phyloP scores from a whole-genome alignment of 2,329 filamentous ascomycete genomes.

The Xylogone sp. region DNA sequence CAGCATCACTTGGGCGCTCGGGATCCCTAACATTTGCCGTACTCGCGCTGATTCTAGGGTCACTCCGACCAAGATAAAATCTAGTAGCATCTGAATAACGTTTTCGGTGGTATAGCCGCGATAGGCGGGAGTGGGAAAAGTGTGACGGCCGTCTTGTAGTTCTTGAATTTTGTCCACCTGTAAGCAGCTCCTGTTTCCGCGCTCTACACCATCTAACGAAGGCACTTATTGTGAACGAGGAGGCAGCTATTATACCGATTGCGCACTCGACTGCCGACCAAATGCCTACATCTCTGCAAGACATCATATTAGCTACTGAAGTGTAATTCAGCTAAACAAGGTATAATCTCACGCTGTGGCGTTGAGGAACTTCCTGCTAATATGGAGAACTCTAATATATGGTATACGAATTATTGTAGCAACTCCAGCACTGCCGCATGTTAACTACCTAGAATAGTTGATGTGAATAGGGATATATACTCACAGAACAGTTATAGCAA shows the following conservation, averaged over 20 bases:
- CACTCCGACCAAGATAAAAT: background rate
- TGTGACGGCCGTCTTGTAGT: background rate
- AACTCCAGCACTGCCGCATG: conserved; percentile 16
- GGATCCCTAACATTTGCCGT: background rate
- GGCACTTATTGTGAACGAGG: background rate
- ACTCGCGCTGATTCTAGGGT: background rate
- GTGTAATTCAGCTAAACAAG: background rate
- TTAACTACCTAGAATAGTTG: background rate
- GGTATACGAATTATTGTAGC: conserved; percentile 20
- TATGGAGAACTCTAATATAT: conserved; percentile 13
- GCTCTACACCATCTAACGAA: background rate
- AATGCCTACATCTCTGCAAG: background rate
- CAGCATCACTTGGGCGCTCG: background rate
- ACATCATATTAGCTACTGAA: background rate
- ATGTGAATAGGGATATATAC: conserved; percentile 18
- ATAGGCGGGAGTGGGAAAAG: too few relatives aligned
- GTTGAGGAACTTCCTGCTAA: conserved; percentile 20
- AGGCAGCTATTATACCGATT: background rate
- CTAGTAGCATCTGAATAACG: too few relatives aligned
- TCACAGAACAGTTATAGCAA: conserved; percentile 52
- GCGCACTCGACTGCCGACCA: background rate
- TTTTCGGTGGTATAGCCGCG: too few relatives aligned
- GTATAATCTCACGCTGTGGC: conserved; percentile 12
- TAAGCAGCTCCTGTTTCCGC: background rate
- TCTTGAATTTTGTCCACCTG: background rate